These are phyloP conservation scores for Penicillium digitatum DNA, from an alignment of 2,329 filamentous ascomycete species.

Conservation along the genomic window DNA sequence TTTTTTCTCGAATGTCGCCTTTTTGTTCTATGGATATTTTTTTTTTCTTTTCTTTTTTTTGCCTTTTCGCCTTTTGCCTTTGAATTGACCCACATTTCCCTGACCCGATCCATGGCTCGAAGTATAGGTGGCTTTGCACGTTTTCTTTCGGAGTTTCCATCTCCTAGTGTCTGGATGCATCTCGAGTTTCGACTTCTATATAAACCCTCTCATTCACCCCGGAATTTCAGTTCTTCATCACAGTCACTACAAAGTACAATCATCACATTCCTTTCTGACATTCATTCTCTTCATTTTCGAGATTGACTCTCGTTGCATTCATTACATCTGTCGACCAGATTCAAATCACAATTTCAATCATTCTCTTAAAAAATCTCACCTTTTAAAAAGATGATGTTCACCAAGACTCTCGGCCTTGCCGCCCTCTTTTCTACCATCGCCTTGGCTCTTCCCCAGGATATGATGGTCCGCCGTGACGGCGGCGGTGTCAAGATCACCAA, in stretches of 20 bases:
- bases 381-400: slow-evolving; percentile 37
- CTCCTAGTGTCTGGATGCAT: not conserved
- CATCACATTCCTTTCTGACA: slow-evolving; percentile 18
- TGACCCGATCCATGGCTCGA: slow-evolving; percentile 17
- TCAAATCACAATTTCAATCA: slow-evolving; percentile 3
- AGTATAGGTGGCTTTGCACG: slow-evolving; percentile 1
- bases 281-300: slow-evolving; percentile 22
- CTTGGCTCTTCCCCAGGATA: slow-evolving; percentile 29
- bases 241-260: slow-evolving; percentile 15
- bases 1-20: slow-evolving; percentile 15
- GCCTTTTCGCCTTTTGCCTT: slow-evolving; percentile 15
- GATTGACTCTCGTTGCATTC: slow-evolving; percentile 26
- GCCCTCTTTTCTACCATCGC: slow-evolving; percentile 32
- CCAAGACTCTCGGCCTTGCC: slow-evolving; percentile 34
- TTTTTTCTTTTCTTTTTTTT: slow-evolving; percentile 6
- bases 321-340: slow-evolving; percentile 25
- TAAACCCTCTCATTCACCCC: slow-evolving; percentile 14
- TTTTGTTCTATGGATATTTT: slow-evolving; percentile 7
- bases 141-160: not conserved
- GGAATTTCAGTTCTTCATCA: slow-evolving; percentile 9
- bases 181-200: slow-evolving; percentile 17
- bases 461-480: slow-evolving; percentile 19
- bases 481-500: slow-evolving; percentile 39
- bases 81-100: slow-evolving; percentile 14
- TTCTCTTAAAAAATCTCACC: slow-evolving; percentile 8